Evolutionary conservation across 192 early-diverging fungal species (phyloP).

Genomic region (Obelidium mucronatum): DNA sequence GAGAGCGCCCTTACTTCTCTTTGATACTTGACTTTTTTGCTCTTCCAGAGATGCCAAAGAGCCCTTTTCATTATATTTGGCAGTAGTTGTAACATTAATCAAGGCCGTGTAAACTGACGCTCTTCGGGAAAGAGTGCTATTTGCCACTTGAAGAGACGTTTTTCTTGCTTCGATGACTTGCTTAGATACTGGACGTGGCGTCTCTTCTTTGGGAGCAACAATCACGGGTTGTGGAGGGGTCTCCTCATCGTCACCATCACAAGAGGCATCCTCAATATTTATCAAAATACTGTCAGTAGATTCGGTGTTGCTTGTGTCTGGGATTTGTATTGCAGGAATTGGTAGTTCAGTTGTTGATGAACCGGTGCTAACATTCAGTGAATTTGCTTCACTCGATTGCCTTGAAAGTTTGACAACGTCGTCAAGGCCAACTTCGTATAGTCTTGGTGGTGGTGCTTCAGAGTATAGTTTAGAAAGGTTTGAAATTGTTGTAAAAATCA

Average conservation of each 20-base stretch:
- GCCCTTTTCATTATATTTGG: conserved; percentile 31
- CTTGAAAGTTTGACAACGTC: background rate
- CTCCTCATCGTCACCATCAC: too few species aligned
- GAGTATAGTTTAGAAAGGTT: too few species aligned
- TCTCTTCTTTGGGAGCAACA: too few species aligned
- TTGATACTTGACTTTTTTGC: background rate
- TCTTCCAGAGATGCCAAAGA: conserved; percentile 5
- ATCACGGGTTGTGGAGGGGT: too few species aligned
- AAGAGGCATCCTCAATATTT: background rate
- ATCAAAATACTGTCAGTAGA: background rate
- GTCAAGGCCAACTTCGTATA: background rate
- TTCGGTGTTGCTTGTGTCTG: too few species aligned
- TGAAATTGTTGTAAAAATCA: too few species aligned
- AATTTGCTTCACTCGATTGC: background rate
- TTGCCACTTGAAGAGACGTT: too few species aligned
- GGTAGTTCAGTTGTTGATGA: too few species aligned
- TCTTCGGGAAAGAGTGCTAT: too few species aligned
- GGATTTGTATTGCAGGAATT: too few species aligned
- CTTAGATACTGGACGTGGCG: too few species aligned
- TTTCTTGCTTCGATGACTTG: too few species aligned
- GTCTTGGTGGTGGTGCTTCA: background rate
- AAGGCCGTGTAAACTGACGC: background rate
- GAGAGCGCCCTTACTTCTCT: background rate
- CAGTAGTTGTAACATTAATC: background rate
- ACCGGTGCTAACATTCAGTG: background rate